phyloP scores from a whole-genome alignment of 495 filamentous ascomycete species.

The Usnea hakonensis region DNA sequence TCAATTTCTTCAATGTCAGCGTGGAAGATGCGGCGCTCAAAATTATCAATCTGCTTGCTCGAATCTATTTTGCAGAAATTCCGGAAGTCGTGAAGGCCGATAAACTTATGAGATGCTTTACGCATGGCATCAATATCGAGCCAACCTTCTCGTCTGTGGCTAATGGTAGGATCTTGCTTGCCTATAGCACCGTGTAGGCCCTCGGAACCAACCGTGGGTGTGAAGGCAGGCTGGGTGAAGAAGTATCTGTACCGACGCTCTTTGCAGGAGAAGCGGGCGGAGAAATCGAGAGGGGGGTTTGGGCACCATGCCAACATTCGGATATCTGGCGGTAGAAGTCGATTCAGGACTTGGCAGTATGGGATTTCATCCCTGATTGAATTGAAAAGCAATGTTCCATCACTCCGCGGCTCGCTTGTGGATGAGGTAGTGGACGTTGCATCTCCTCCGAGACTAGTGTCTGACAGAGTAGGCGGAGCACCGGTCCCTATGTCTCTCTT shows the following conservation, averaged over 20 bases:
- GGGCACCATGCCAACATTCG: conserved; percentile 90
- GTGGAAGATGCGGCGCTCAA: conserved; percentile 65
- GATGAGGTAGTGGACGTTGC: not conserved
- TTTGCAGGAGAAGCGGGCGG: conserved; percentile 85
- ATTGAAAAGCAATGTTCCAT: conserved; percentile 51
- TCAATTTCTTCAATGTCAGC: conserved; percentile 65
- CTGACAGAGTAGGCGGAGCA: not conserved
- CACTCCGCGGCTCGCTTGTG: not conserved
- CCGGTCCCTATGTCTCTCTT: conserved; percentile 19
- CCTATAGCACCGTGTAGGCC: conserved; percentile 22
- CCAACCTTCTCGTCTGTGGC: conserved; percentile 42
- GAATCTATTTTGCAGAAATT: conserved; percentile 93
- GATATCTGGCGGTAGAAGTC: conserved; percentile 82
- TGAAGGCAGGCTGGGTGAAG: conserved; percentile 87
- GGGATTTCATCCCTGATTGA: conserved; percentile 72
- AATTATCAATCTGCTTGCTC: conserved; percentile 77
- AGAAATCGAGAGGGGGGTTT: conserved; percentile 65
- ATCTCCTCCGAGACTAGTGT: not conserved
- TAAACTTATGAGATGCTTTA: conserved; percentile 65
- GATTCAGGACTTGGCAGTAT: conserved; percentile 75
- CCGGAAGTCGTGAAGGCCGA: conserved; percentile 86
- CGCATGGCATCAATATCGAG: conserved; percentile 84
- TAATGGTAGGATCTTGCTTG: not conserved
- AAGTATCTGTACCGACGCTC: conserved; percentile 90
- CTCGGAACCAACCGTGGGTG: conserved; percentile 44